phyloP scores from a whole-genome alignment of 225 moss, liverwort and hornwort genomes.

The Takakia lepidozioides region DNA sequence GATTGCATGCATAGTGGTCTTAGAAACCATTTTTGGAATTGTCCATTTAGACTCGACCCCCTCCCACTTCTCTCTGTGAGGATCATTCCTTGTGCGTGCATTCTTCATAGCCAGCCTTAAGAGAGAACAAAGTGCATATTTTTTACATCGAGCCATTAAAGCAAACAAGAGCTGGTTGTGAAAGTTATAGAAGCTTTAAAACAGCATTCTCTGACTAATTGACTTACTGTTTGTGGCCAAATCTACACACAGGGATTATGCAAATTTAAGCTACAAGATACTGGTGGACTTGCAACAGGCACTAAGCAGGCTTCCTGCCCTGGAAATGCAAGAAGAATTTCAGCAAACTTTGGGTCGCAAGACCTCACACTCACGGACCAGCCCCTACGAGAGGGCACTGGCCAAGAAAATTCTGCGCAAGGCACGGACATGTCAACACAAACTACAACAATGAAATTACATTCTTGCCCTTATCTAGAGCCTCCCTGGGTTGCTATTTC shows the following conservation, averaged over 20 bases:
- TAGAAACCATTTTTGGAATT: no score
- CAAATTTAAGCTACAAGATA: constrained; percentile 56
- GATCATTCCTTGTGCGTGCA: no score
- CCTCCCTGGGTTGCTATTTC: no score
- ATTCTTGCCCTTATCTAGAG: constrained; percentile 3
- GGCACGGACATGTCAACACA: constrained; percentile 57
- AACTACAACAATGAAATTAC: constrained; percentile 28
- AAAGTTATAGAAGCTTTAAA: neutral
- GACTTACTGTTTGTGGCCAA: neutral
- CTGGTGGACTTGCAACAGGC: constrained; percentile 50
- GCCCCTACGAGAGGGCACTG: constrained; percentile 41
- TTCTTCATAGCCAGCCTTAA: no score
- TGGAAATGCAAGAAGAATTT: constrained; percentile 18
- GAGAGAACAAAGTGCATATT: no score
- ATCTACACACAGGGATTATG: constrained; percentile 42
- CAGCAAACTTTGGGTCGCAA: constrained; percentile 18
- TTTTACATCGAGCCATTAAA: no score
- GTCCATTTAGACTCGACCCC: no score
- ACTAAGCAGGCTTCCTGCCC: constrained; percentile 17
- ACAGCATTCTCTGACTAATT: neutral
- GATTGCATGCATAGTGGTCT: neutral
- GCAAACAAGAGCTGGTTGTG: neutral
- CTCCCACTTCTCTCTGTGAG: no score
- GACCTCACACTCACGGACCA: constrained; percentile 24
- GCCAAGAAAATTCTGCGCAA: constrained; percentile 61